Percentiles rank a stretch among this genome's conserved stretches.
phyloP scores from a whole-genome alignment of 1,284 basidiomycete species.

The Marasmius sp. region DNA sequence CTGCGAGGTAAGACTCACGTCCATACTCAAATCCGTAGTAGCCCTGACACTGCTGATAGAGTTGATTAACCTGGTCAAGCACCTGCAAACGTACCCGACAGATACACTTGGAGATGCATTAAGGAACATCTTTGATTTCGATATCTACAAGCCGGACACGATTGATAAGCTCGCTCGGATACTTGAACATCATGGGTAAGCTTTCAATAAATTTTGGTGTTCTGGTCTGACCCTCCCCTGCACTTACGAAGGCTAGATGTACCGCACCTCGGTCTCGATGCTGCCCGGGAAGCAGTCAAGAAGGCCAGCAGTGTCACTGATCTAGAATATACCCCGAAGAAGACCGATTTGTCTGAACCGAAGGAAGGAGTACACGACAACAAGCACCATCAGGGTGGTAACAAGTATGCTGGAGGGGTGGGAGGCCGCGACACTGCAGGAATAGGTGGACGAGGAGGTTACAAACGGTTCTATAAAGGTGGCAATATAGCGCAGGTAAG shows the following conservation, averaged over 20 bases:
- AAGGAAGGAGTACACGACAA: slow-evolving; percentile 64
- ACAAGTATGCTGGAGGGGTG: slow-evolving; percentile 64
- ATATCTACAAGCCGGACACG: slow-evolving; percentile 62
- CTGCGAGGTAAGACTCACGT: slow-evolving; percentile 45
- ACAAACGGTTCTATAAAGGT: slow-evolving; percentile 64
- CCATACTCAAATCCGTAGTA: background rate
- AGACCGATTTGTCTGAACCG: slow-evolving; percentile 46
- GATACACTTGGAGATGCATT: slow-evolving; percentile 56
- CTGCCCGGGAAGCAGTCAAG: slow-evolving; percentile 49
- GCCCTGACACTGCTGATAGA: slow-evolving; percentile 34
- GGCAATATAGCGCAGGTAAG: slow-evolving; percentile 61
- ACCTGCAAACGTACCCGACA: slow-evolving; percentile 58
- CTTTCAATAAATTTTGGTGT: background rate
- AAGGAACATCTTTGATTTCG: slow-evolving; percentile 68
- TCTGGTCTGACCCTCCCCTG: background rate
- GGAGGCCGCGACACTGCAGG: slow-evolving; percentile 70
- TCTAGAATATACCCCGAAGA: slow-evolving; percentile 55
- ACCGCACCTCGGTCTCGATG: slow-evolving; percentile 52
- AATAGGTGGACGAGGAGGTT: slow-evolving; percentile 61
- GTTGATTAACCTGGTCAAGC: slow-evolving; percentile 61
- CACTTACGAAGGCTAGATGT: slow-evolving; percentile 45
- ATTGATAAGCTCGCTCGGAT: slow-evolving; percentile 59
- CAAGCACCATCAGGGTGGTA: slow-evolving; percentile 58
- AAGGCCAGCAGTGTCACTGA: slow-evolving; percentile 48
- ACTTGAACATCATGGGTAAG: slow-evolving; percentile 58